Evolutionary conservation across 2,329 filamentous ascomycete species (phyloP).

Genomic region (Aspergillus fructus): DNA sequence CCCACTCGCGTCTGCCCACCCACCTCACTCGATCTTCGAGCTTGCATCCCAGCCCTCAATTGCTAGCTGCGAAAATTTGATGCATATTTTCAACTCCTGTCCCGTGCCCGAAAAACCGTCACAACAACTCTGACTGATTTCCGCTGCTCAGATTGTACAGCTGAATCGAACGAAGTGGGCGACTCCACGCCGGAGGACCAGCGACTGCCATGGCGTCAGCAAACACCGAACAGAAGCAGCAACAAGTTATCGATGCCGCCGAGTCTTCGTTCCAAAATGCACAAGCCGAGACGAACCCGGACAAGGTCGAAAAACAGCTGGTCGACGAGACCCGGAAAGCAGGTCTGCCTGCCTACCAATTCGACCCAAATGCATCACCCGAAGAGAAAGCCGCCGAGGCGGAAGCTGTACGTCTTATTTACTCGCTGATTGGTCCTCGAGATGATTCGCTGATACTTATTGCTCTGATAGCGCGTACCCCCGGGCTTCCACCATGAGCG

Average conservation of each 20-base stretch:
- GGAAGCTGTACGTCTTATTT: slow-evolving; percentile 61
- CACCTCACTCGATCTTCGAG: background rate
- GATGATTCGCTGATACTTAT: slow-evolving; percentile 5
- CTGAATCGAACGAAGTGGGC: slow-evolving; percentile 16
- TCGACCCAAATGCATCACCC: slow-evolving; percentile 79
- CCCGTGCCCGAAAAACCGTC: background rate
- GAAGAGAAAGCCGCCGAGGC: slow-evolving; percentile 83
- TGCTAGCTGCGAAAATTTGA: background rate
- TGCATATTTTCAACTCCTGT: background rate
- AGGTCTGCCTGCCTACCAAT: slow-evolving; percentile 77
- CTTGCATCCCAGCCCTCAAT: background rate
- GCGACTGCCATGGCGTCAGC: slow-evolving; percentile 32
- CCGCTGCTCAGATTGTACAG: background rate
- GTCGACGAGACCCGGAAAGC: slow-evolving; percentile 75
- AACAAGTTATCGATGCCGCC: slow-evolving; percentile 76
- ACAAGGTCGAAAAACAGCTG: slow-evolving; percentile 71
- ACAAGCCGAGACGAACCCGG: slow-evolving; percentile 60
- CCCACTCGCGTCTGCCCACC: slow-evolving; percentile 3
- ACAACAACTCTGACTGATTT: slow-evolving; percentile 9
- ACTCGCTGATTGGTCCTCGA: background rate
- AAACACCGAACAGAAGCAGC: slow-evolving; percentile 71
- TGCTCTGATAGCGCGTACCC: slow-evolving; percentile 55
- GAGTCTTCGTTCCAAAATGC: slow-evolving; percentile 55
- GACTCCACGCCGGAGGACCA: slow-evolving; percentile 18
- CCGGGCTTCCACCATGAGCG: slow-evolving; percentile 59